Conservation (phyloP, 1,284 basidiomycete genomes). For the Marasmius tenuissimus region DNA sequence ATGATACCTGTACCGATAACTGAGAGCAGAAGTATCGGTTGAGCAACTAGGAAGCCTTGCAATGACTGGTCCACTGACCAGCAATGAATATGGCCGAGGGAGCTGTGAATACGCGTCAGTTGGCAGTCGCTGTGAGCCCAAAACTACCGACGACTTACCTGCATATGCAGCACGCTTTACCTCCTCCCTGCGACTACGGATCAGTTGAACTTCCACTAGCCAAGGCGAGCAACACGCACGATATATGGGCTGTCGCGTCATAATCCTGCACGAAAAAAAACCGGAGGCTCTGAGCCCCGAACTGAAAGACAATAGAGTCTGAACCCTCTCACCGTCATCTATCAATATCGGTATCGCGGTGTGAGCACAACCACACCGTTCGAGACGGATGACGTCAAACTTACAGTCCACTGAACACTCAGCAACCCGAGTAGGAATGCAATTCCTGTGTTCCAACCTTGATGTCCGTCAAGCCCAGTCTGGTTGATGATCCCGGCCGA, state of each 20-base stretch:
- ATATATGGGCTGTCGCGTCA: slow-evolving; percentile 86
- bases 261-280: slow-evolving; percentile 44
- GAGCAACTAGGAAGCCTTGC: not conserved
- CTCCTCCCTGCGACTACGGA: slow-evolving; percentile 63
- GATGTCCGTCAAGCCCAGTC: slow-evolving; percentile 45
- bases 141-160: slow-evolving; percentile 37
- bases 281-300: not conserved
- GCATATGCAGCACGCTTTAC: slow-evolving; percentile 87
- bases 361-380: not conserved
- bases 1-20: slow-evolving; percentile 83
- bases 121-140: not conserved
- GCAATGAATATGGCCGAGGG: slow-evolving; percentile 85
- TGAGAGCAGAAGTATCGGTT: slow-evolving; percentile 14
- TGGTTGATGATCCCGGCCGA: slow-evolving; percentile 66
- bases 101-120: slow-evolving; percentile 32
- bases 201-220: not conserved
- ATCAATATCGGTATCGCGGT: slow-evolving; percentile 8
- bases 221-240: slow-evolving; percentile 43
- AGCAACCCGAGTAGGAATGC: slow-evolving; percentile 88
- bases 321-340: slow-evolving; percentile 62
- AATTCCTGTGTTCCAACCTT: slow-evolving; percentile 75
- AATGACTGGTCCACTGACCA: slow-evolving; percentile 35
- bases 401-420: slow-evolving; percentile 88
- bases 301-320: not conserved
- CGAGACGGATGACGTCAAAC: slow-evolving; percentile 22